Evolutionary conservation across 106 monocot genomes (phyloP), one percentile per base, ranked within the genome.

Genomic region (Platanthera zijinensis): DNA sequence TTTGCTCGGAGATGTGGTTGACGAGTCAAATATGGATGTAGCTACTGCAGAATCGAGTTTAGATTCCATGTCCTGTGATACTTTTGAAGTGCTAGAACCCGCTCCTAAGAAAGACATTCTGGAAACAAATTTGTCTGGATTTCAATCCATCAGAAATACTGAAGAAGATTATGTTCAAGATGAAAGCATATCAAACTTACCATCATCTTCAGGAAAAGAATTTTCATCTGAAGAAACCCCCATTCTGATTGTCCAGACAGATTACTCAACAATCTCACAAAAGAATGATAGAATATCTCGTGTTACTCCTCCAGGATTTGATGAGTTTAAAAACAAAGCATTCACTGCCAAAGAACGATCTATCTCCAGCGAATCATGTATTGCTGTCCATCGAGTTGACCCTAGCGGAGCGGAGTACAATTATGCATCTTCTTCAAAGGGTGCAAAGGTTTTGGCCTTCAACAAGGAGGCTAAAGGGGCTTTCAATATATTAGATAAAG

Each of bases 401-500:
- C 89, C 95, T 68, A 84, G 86, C 61, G 95, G 95, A 25, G 88
- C 83, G 75, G 92, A 92, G 67, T 95, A 95, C 77, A 95, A 95
- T 82, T 95, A 95, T 76, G 95, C 95, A 7, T 87, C 95, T 71
- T 82, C 84, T 49, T 70, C 78, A 17, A 95, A 89, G 79, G 95
- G 95, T 51, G 95, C 95, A 68, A 95, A 95, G 78, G 76, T 95
- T 59, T 61, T 95, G 53, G 80, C 85, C 74, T 92, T 84, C 52
- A 95, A 95, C 74, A 95, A 90, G 81, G 95, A 95, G 62, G 89
- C 95, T 73, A 95, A 95, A 76, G 95, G 95, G 66, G 87, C 89
- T 78, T 84, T 87, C 51, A 87, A 89, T 62, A 92, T 95, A 67
- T 86, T 95, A 74, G 95, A 86, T 15, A 92, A 95, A 82, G 92